Conservation (phyloP, 2,329 filamentous ascomycete species). For the Fusarium irregulare region DNA sequence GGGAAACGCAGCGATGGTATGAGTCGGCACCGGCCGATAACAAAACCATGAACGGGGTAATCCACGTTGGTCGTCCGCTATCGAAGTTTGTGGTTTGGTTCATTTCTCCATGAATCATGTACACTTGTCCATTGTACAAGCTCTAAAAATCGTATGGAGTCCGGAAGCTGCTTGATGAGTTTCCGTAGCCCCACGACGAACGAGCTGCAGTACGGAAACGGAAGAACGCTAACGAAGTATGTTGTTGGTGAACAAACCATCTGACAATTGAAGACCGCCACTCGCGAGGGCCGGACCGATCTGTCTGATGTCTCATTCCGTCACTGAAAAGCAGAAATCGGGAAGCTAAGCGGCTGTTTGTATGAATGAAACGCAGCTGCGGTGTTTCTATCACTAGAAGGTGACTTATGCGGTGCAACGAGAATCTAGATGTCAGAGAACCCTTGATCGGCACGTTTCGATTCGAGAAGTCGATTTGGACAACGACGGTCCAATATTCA, state of each 20-base stretch:
- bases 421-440: constrained; percentile 4
- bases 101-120: constrained; percentile 15
- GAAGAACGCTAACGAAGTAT: constrained; percentile 13
- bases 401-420: not conserved
- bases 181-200: not conserved
- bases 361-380: not conserved
- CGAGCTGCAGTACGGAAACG: constrained; percentile 11
- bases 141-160: not conserved
- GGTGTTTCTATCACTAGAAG: not conserved
- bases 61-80: not conserved
- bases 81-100: not conserved
- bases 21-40: not conserved
- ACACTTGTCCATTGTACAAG: not conserved
- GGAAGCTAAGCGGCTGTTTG: not conserved
- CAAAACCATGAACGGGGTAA: not conserved
- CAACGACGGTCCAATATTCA: not conserved
- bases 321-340: not conserved
- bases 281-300: not conserved
- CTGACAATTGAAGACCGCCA: not conserved
- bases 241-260: not conserved
- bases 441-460: not conserved
- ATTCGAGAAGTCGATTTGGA: not conserved
- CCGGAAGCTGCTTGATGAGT: not conserved
- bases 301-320: not conserved
- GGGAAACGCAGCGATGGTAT: not conserved